A percentile compares a stretch with the other conserved stretches of the same genome.
Evolutionary conservation across 2,329 filamentous ascomycete genomes (phyloP).

Genomic region (Cladosporium phlei): DNA sequence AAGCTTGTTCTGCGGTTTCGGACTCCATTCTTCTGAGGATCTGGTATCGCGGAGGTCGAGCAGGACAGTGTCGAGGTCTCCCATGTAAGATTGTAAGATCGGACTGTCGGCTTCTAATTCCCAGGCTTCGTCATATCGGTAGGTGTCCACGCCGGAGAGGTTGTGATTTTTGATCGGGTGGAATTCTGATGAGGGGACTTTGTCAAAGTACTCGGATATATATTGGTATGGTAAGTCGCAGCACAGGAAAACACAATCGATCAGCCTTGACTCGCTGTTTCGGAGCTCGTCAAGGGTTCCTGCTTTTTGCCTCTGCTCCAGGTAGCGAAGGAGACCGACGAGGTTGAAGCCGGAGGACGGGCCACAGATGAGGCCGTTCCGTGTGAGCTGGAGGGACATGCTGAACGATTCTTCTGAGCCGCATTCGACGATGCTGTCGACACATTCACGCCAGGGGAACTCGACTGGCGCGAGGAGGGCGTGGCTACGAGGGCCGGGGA

Average conservation of each 20-base stretch:
- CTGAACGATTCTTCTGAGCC: conserved; percentile 51
- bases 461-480: conserved; percentile 47
- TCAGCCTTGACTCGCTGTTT: conserved; percentile 39
- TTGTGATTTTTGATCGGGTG: conserved; percentile 47
- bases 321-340: conserved; percentile 47
- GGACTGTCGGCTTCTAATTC: conserved; percentile 42
- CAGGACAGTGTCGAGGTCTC: conserved; percentile 15
- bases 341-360: conserved; percentile 59
- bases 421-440: conserved; percentile 55
- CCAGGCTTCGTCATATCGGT: conserved; percentile 55
- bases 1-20: conserved; percentile 37
- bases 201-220: conserved; percentile 54
- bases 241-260: conserved; percentile 57
- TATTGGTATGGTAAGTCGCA: conserved; percentile 62
- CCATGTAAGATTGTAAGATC: conserved; percentile 25
- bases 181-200: conserved; percentile 47
- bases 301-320: conserved; percentile 46
- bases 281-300: conserved; percentile 43
- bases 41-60: conserved; percentile 21
- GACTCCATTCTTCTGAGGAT: conserved; percentile 35
- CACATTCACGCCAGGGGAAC: conserved; percentile 55
- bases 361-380: conserved; percentile 56
- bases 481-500: conserved; percentile 55
- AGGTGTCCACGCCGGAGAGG: conserved; percentile 47
- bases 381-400: conserved; percentile 50